Percentiles rank a stretch among this genome's conserved stretches.
Evolutionary conservation across 2,329 filamentous ascomycete species (phyloP).

Genomic region (Thyridium curvatum): DNA sequence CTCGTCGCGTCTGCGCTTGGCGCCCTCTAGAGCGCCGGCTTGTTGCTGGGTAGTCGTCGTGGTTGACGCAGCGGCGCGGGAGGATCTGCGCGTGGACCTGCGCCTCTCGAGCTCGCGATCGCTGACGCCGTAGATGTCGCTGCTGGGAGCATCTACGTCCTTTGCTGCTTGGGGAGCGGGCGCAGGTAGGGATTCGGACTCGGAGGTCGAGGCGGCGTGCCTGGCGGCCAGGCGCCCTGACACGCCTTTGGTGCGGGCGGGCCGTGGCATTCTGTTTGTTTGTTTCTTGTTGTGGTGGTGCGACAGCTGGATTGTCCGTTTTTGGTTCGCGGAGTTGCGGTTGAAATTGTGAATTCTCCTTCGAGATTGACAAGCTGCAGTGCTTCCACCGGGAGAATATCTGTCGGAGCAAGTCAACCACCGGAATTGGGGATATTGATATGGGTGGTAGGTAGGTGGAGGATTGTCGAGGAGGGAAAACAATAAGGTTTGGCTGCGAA

Average conservation of each 20-base stretch:
- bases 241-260: conserved; percentile 3
- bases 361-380: no score
- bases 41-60: conserved; percentile 9
- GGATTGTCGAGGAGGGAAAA: no score
- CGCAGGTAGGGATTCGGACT: conserved; percentile 9
- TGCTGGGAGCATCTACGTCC: conserved; percentile 5
- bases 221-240: background rate
- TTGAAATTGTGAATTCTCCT: no score
- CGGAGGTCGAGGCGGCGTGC: conserved; percentile 2
- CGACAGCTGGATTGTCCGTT: no score
- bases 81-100: conserved; percentile 7
- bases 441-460: no score
- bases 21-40: conserved; percentile 13
- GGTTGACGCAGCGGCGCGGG: conserved; percentile 5
- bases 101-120: conserved; percentile 23
- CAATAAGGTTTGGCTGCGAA: no score
- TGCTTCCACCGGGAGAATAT: no score
- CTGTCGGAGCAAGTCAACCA: no score
- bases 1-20: conserved; percentile 23
- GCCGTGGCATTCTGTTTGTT: conserved; percentile 1
- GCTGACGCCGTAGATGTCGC: conserved; percentile 26
- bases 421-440: no score
- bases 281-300: background rate
- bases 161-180: background rate
- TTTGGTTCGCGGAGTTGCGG: no score